Evolutionary conservation across 768 basidiomycete species (phyloP), one percentile per base, ranked within the genome.

Genomic region (Leucocoprinus sp.): DNA sequence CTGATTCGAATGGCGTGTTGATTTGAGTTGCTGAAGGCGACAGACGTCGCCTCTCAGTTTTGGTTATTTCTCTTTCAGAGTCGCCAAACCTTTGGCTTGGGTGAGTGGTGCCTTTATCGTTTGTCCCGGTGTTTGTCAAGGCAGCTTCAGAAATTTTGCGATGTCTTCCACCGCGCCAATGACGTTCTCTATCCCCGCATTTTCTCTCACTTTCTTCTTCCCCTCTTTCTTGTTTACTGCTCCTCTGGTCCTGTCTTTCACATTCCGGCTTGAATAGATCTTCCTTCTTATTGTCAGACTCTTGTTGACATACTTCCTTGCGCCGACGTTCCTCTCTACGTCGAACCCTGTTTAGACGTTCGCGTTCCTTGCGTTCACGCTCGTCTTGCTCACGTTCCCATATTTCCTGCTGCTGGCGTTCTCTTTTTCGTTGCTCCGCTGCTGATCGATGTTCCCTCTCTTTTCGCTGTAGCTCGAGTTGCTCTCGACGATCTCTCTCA

Each of bases 401-500:
- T 31, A 14, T 40, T 27, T 54, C 50, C 28, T 50, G 49, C 22
- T 43, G 29, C 11, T 46, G 34, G 18, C 45, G 34, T 24, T 57
- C 55, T 37, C 46, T 48, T 31, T 54, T 50, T 41, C 36, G 33
- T 17, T 48, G 38, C 54, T 39, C 50, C 37, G 24, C 38, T 45
- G 42, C 44, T n/a, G n/a, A n/a, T 27, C 26, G 43, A 53, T 37
- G 52, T 49, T 41, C 55, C 52, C 48, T 50, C 45, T 38, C 56
- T 51, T 28, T 44, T 40, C 31, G 9, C 14, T 31, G 31, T 14
- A 31, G 9, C 31, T 29, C 52, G 28, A 38, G 17, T 35, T 49
- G 37, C 31, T 49, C 51, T 34, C 43, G 40, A 29, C 40, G 24
- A 43, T 52, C 45, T 29, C 19, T 47, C n/a, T 50, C 50, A 23